These are phyloP conservation scores for Royoungia palumana DNA, from an alignment of 768 basidiomycete species.

Conservation along the genomic window DNA sequence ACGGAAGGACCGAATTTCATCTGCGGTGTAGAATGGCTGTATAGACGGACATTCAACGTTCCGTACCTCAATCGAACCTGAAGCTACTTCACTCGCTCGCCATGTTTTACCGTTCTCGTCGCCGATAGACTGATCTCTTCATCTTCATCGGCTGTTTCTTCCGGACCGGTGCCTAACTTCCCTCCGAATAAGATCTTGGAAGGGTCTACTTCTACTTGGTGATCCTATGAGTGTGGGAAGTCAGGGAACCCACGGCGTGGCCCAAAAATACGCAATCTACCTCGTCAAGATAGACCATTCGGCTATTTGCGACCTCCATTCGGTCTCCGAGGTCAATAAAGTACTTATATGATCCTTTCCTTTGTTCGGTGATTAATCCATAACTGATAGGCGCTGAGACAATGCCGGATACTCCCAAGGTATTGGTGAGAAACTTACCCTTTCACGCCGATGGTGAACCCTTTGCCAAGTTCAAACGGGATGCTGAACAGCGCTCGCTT, in stretches of 20 bases:
- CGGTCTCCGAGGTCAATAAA: conserved; percentile 76
- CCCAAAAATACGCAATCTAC: conserved; percentile 25
- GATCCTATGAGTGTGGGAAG: conserved; percentile 17
- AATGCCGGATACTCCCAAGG: neutral
- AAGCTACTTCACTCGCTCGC: conserved; percentile 43
- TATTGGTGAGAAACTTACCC: conserved; percentile 46
- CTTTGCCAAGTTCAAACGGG: conserved; percentile 74
- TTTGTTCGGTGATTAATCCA: conserved; percentile 84
- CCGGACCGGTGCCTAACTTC: conserved; percentile 35
- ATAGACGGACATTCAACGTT: conserved; percentile 4
- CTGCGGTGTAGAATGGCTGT: conserved; percentile 82
- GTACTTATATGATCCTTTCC: conserved; percentile 76
- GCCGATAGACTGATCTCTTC: conserved; percentile 39
- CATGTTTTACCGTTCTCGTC: conserved; percentile 45
- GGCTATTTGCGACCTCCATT: conserved; percentile 70
- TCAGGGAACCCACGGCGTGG: conserved; percentile 1
- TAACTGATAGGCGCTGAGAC: conserved; percentile 51
- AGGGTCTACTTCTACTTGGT: conserved; percentile 28
- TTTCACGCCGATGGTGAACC: conserved; percentile 75
- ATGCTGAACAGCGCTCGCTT: conserved; percentile 83
- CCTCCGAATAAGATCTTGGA: conserved; percentile 30
- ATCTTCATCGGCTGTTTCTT: conserved; percentile 29
- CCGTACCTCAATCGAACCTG: neutral
- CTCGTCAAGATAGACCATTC: conserved; percentile 76
- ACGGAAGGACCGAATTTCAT: conserved; percentile 78